Evolutionary conservation across 1,139 yeast genomes (phyloP), one percentile per base, ranked within the genome.

Genomic region (Suhomyces coccinellae): DNA sequence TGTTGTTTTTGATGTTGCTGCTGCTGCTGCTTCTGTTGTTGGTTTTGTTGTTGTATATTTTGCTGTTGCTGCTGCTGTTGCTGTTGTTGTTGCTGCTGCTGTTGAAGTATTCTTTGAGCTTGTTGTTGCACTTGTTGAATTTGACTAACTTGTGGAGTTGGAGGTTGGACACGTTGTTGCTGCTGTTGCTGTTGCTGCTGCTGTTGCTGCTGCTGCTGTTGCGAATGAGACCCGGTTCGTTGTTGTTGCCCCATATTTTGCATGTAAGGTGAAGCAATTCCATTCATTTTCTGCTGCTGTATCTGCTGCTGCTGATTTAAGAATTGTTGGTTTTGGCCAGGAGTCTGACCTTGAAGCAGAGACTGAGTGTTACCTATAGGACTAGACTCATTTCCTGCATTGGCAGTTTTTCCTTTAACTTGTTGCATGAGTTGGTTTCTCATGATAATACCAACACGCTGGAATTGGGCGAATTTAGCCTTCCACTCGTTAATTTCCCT

Each of bases 371-470:
- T 17, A 9, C 15, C 22, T 15, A 28, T 20, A 9, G 27, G 32
- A 29, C 16, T 35, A 20, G 36, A 17, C 17, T 31, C 59, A 52
- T 20, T 35, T 17, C 38, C 48, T 14, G 40, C 33, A 9, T 36
- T 44, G 33, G 46, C 46, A 27, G 36, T 39, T 48, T 38, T 39
- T 5, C 33, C 52, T 38, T 61, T 59, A 3, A 67, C 71, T 55
- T 66, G 71, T 41, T 70, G 73, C 41, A 66, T 58, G 44, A 73
- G 60, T 52, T 67, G 71, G 38, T 66, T 62, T 46, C 67, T 65
- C 71, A 73, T 71, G 50, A 66, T 67, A 31, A 64, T 57, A 2
- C 75, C 76, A 44, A 67, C 69, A 45, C 67, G 64, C 44, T 71
- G 75, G 51, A 63, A 71, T 46, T 67, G 69, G 12, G 65, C 59